Evolutionary conservation across 2,329 filamentous ascomycete genomes (phyloP).

Genomic region (Apiospora aurea): DNA sequence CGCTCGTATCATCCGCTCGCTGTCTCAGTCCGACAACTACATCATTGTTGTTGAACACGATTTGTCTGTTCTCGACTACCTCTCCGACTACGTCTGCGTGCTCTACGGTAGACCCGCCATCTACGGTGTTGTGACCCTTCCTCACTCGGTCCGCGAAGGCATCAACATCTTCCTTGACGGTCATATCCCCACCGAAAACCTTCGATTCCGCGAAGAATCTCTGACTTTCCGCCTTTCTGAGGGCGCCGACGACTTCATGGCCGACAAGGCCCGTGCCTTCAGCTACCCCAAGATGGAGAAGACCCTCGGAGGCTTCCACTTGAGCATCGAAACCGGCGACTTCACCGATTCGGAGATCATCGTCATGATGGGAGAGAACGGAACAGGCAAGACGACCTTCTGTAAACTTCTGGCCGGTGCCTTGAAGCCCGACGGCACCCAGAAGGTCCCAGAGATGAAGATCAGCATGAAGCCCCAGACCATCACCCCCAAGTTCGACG

Average conservation of each 20-base stretch:
- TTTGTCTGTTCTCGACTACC: constrained; percentile 96
- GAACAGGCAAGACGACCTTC: constrained; percentile 99
- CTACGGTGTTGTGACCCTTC: constrained; percentile 96
- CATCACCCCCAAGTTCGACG: constrained; percentile 97
- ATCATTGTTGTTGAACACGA: constrained; percentile 99
- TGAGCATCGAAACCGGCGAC: constrained; percentile 79
- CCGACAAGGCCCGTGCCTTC: constrained; percentile 86
- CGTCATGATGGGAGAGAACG: constrained; percentile 99
- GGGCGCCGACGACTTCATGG: constrained; percentile 84
- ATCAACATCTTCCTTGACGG: constrained; percentile 99
- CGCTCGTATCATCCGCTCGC: constrained; percentile 88
- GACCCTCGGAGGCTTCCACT: constrained; percentile 86
- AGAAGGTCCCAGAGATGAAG: constrained; percentile 88
- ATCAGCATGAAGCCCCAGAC: constrained; percentile 99
- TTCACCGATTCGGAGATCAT: constrained; percentile 99
- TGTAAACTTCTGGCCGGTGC: constrained; percentile 94
- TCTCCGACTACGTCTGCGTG: constrained; percentile 97
- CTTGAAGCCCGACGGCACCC: constrained; percentile 84
- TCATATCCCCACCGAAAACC: constrained; percentile 96
- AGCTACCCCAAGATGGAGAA: constrained; percentile 91
- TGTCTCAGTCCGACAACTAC: constrained; percentile 89
- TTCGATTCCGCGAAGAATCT: constrained; percentile 97
- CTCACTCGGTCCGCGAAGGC: constrained; percentile 94
- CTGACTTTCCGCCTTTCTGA: constrained; percentile 95
- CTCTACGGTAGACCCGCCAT: constrained; percentile 95